These are phyloP conservation scores for Saprolegnia parasitica DNA, from an alignment of 352 stramenopile species.

Conservation along the genomic window DNA sequence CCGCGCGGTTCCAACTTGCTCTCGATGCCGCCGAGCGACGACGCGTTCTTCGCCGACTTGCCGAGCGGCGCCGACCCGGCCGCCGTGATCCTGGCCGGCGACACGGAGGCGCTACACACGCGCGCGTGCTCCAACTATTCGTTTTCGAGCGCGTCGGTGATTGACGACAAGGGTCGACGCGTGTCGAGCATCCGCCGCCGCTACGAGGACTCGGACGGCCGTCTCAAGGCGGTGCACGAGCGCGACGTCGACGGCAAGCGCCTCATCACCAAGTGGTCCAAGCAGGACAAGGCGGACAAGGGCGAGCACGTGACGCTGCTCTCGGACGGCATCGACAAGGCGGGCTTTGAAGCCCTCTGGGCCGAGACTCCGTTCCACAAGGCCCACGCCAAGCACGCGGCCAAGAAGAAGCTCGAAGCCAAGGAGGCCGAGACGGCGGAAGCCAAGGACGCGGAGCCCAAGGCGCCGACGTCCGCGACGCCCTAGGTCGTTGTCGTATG, in stretches of 20 bases:
- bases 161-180: conserved; percentile 60
- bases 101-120: conserved; percentile 33
- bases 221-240: conserved; percentile 78
- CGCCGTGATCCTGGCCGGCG: conserved; percentile 31
- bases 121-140: conserved; percentile 72
- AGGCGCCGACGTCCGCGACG: background rate
- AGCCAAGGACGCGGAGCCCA: background rate
- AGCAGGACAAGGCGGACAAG: conserved; percentile 53
- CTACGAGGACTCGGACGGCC: conserved; percentile 77
- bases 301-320: conserved; percentile 61
- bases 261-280: conserved; percentile 77
- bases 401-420: background rate
- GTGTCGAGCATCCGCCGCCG: conserved; percentile 66
- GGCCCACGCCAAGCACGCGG: conserved; percentile 34
- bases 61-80: conserved; percentile 34
- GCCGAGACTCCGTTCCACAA: conserved; percentile 62
- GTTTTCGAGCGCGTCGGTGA: conserved; percentile 64
- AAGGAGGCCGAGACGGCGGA: background rate
- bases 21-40: conserved; percentile 37
- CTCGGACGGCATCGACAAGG: conserved; percentile 40
- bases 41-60: conserved; percentile 82
- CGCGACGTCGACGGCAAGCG: conserved; percentile 55
- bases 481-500: background rate
- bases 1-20: conserved; percentile 35
- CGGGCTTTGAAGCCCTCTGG: conserved; percentile 78